Conservation (phyloP, 2,329 filamentous ascomycete genomes). For the Claviceps lovelessii region DNA sequence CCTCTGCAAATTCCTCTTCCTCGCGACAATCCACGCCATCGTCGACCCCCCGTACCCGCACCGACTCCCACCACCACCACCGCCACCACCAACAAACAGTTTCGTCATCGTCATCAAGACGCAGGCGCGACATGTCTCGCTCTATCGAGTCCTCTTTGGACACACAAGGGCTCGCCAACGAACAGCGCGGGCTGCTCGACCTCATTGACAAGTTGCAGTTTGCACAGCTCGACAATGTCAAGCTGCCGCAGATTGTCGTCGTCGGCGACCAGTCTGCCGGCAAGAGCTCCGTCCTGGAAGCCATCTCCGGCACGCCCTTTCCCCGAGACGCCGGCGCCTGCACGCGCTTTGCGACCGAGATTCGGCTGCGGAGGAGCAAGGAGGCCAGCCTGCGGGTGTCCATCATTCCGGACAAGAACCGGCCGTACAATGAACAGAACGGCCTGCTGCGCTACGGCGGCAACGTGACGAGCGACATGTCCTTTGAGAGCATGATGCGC, state of each 20-base stretch:
- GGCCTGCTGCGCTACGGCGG: constrained; percentile 34
- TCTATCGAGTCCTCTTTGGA: constrained; percentile 34
- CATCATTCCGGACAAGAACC: constrained; percentile 39
- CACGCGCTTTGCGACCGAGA: constrained; percentile 47
- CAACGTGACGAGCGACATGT: constrained; percentile 27
- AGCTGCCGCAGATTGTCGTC: constrained; percentile 47
- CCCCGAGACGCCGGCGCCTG: constrained; percentile 45
- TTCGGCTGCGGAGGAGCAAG: constrained; percentile 36
- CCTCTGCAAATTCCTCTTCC: neutral
- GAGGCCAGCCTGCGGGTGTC: constrained; percentile 32
- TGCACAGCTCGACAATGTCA: constrained; percentile 36
- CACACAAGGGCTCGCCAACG: constrained; percentile 34
- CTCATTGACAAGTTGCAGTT: constrained; percentile 42
- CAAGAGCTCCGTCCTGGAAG: constrained; percentile 49
- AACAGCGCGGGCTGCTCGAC: constrained; percentile 43
- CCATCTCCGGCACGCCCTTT: constrained; percentile 47
- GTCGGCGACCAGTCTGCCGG: constrained; percentile 51
- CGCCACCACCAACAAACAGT: neutral
- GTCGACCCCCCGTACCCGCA: neutral
- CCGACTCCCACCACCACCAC: neutral
- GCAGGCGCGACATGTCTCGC: constrained; percentile 21
- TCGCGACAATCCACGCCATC: neutral
- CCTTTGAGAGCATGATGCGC: constrained; percentile 37
- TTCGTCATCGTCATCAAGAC: constrained; percentile 3
- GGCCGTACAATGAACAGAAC: constrained; percentile 32